Percentiles rank a stretch among this genome's conserved stretches.
phyloP scores from a whole-genome alignment of 129 eudicot species.

The carrot (Daucus carota) region DNA sequence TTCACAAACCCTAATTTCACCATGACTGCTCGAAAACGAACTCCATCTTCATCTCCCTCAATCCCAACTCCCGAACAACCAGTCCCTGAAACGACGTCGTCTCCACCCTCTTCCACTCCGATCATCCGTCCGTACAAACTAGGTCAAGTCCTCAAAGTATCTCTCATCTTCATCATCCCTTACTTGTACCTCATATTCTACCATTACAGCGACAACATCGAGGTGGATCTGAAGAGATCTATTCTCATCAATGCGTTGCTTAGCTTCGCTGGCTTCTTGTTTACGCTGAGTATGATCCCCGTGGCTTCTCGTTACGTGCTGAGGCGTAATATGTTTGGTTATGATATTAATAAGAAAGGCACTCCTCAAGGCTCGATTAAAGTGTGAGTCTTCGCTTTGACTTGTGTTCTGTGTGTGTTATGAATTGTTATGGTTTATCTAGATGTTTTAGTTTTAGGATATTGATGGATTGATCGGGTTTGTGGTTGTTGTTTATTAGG shows the following conservation, averaged over 20 bases:
- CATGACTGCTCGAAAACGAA: constrained; percentile 61
- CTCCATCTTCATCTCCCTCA: constrained; percentile 20
- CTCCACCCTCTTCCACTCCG: too few species aligned
- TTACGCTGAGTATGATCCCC: constrained; percentile 65
- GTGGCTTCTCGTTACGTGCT: constrained; percentile 73
- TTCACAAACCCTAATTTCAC: background rate
- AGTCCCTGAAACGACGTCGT: background rate
- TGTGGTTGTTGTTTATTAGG: background rate
- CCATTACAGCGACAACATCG: constrained; percentile 37
- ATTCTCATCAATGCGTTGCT: constrained; percentile 58
- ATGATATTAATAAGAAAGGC: constrained; percentile 81
- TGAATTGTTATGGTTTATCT: too few species aligned
- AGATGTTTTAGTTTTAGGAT: background rate
- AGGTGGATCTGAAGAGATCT: constrained; percentile 49
- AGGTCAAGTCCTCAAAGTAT: constrained; percentile 31
- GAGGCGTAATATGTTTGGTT: constrained; percentile 75
- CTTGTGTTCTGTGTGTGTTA: too few species aligned
- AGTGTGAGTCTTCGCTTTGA: constrained; percentile 38
- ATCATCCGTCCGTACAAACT: constrained; percentile 40
- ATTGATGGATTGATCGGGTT: background rate
- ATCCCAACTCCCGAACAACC: background rate
- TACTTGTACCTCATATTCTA: constrained; percentile 51
- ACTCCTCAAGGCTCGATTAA: constrained; percentile 77
- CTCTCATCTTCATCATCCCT: constrained; percentile 46
- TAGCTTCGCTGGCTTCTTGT: constrained; percentile 54